phyloP scores from a whole-genome alignment of 805 yeast species.

The Kazachstania viticola region DNA sequence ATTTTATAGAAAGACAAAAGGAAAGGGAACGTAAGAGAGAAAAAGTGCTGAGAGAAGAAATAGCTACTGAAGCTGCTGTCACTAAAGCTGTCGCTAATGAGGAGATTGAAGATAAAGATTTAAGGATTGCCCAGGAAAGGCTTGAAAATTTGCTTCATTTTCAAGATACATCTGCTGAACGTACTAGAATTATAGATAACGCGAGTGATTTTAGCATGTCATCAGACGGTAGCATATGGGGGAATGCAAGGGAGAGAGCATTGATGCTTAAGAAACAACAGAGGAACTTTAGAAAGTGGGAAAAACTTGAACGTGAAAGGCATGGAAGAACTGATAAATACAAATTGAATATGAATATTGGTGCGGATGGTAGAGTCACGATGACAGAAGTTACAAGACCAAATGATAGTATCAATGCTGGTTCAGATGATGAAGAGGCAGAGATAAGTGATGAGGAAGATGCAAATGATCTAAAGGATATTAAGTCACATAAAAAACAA shows the following conservation, averaged over 20 bases:
- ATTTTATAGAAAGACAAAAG: slow-evolving; percentile 42
- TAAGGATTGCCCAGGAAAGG: slow-evolving; percentile 58
- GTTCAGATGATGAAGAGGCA: slow-evolving; percentile 22
- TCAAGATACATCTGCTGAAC: slow-evolving; percentile 77
- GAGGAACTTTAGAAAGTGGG: slow-evolving; percentile 51
- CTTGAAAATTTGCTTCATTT: slow-evolving; percentile 64
- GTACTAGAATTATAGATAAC: slow-evolving; percentile 87
- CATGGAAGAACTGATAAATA: slow-evolving; percentile 59
- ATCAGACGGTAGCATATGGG: slow-evolving; percentile 57
- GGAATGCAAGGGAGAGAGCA: slow-evolving; percentile 75
- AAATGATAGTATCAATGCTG: slow-evolving; percentile 14
- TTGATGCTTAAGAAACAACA: slow-evolving; percentile 81
- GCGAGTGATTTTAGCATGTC: slow-evolving; percentile 67
- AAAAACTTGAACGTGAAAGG: slow-evolving; percentile 44
- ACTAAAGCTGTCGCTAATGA: slow-evolving; percentile 34
- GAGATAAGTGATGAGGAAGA: slow-evolving; percentile 31
- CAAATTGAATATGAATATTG: slow-evolving; percentile 66
- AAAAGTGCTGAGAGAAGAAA: slow-evolving; percentile 21
- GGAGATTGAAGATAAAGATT: slow-evolving; percentile 45
- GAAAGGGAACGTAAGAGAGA: slow-evolving; percentile 28
- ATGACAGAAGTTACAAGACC: slow-evolving; percentile 37
- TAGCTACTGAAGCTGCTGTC: slow-evolving; percentile 26
- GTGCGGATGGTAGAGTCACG: slow-evolving; percentile 64
- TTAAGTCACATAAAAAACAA: slow-evolving; percentile 18
- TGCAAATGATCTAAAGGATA: slow-evolving; percentile 19